Conservation (phyloP, 2,329 filamentous ascomycete species). For the Monilinia fructigena region DNA sequence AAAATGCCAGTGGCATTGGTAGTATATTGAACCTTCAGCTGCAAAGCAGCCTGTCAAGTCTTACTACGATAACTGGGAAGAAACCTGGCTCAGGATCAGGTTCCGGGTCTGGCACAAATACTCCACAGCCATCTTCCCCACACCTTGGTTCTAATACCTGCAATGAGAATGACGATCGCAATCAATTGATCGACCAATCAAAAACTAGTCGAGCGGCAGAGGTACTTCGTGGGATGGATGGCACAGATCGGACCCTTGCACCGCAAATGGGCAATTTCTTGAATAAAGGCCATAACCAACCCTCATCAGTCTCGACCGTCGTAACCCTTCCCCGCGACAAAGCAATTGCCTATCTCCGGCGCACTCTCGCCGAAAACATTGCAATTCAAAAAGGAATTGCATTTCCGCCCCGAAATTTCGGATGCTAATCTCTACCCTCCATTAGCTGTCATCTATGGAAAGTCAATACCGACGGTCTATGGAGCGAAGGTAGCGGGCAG, state of each 20-base stretch:
- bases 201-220: conserved; percentile 36
- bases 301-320: conserved; percentile 37
- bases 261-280: conserved; percentile 36
- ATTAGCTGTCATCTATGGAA: conserved; percentile 79
- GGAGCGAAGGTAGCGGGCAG: conserved; percentile 71
- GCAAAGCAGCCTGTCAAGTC: conserved; percentile 35
- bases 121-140: conserved; percentile 24
- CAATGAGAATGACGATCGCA: conserved; percentile 32
- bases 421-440: conserved; percentile 76
- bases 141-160: conserved; percentile 27
- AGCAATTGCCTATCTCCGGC: conserved; percentile 64
- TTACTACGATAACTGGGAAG: conserved; percentile 37
- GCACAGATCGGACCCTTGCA: conserved; percentile 37
- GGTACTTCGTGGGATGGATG: conserved; percentile 31
- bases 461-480: conserved; percentile 80
- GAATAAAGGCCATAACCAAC: conserved; percentile 31
- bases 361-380: conserved; percentile 71
- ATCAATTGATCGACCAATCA: conserved; percentile 27
- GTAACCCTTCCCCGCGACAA: conserved; percentile 40
- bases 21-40: conserved; percentile 41
- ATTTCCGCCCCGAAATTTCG: conserved; percentile 58
- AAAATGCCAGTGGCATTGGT: conserved; percentile 41
- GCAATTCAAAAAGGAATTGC: conserved; percentile 73
- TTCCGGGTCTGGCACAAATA: conserved; percentile 24
- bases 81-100: conserved; percentile 27